These are phyloP conservation scores for Plasmopara halstedii DNA, from an alignment of 352 stramenopile species.

Conservation along the genomic window DNA sequence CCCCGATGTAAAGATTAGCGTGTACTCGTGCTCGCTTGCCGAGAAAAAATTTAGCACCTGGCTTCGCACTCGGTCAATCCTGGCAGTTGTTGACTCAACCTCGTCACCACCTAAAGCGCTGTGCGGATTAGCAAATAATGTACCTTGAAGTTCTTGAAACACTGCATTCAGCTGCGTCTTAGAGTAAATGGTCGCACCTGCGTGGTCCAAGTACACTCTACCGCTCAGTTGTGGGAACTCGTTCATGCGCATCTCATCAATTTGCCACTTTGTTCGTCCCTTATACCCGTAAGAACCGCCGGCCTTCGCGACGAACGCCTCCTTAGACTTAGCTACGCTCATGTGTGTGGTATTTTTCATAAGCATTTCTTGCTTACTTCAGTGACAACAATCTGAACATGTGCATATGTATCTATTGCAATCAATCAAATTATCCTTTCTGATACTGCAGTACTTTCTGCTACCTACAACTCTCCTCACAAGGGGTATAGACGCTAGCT, in stretches of 20 bases:
- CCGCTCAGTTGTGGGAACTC: constrained; percentile 41
- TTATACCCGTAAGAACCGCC: constrained; percentile 29
- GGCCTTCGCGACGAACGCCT: constrained; percentile 20
- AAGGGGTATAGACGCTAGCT: too few species aligned
- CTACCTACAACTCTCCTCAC: too few species aligned
- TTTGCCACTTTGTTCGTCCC: constrained; percentile 9
- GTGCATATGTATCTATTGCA: too few species aligned
- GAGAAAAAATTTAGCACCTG: constrained; percentile 66
- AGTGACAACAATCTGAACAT: too few species aligned
- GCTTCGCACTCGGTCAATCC: constrained; percentile 36
- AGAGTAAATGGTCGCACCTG: constrained; percentile 73
- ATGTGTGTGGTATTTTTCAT: too few species aligned
- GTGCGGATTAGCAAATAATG: constrained; percentile 64
- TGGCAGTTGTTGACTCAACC: constrained; percentile 32
- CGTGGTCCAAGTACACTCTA: constrained; percentile 78
- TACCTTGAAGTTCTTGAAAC: constrained; percentile 39
- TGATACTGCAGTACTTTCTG: too few species aligned
- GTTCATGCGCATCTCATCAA: constrained; percentile 34
- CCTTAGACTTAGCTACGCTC: constrained; percentile 10
- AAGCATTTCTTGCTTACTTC: too few species aligned
- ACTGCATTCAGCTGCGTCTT: constrained; percentile 46
- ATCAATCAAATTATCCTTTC: too few species aligned
- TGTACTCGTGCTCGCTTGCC: constrained; percentile 59
- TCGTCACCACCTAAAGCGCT: constrained; percentile 21
- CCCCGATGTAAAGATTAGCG: constrained; percentile 80